Percentiles rank a stretch among this genome's conserved stretches.
Evolutionary conservation across 345 rosid species (phyloP).

Genomic region (Dovyalis caffra): DNA sequence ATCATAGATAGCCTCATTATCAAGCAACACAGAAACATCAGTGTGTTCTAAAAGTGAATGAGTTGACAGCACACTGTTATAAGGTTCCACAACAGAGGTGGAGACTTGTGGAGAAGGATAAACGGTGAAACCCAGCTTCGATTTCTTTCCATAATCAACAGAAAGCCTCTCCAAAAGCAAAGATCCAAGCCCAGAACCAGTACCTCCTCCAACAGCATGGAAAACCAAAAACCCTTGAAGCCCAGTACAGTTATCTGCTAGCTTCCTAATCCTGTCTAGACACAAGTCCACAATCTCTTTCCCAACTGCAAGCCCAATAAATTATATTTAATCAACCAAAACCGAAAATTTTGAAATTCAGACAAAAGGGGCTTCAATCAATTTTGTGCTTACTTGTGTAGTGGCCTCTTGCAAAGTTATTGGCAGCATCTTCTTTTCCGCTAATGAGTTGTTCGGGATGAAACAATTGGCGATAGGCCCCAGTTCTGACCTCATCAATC

Average conservation of each 20-base stretch:
- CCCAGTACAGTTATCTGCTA: too few species aligned
- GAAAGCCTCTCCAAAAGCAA: too few species aligned
- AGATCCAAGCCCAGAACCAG: too few species aligned
- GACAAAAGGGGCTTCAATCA: not conserved
- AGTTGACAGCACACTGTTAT: conserved; percentile 18
- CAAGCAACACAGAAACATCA: conserved; percentile 14
- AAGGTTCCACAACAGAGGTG: conserved; percentile 22
- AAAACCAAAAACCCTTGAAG: too few species aligned
- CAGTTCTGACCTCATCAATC: conserved; percentile 16
- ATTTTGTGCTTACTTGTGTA: not conserved
- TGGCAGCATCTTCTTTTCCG: conserved; percentile 20
- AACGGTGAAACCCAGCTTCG: too few species aligned
- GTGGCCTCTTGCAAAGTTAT: conserved; percentile 21
- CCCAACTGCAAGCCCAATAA: too few species aligned
- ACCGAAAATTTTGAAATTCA: not conserved
- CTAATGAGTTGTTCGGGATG: conserved; percentile 17
- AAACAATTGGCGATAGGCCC: conserved; percentile 13
- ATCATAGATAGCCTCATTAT: conserved; percentile 19
- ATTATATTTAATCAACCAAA: too few species aligned
- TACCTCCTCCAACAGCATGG: too few species aligned
- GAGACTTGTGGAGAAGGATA: too few species aligned
- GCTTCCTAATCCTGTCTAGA: too few species aligned
- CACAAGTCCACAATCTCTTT: too few species aligned
- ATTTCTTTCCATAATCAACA: too few species aligned
- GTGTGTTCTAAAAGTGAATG: conserved; percentile 21